A percentile compares a stretch with the other conserved stretches of the same genome.
Conservation (phyloP, 129 eudicot species). For the Pseudognaphalium luteoalbum region DNA sequence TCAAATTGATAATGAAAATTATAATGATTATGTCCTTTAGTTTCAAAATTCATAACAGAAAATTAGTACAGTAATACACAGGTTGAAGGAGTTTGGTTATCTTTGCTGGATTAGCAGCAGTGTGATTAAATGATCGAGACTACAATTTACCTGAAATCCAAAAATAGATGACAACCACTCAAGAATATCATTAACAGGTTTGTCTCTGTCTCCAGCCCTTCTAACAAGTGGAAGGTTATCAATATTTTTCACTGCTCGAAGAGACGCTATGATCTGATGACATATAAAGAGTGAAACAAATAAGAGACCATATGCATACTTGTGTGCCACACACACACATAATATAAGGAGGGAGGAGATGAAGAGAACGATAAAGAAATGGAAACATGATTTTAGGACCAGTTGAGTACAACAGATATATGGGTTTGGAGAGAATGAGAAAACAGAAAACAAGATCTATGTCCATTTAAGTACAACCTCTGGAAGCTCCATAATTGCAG, state of each 20-base stretch:
- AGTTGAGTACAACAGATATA: too few species aligned
- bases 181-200: slow-evolving; percentile 74
- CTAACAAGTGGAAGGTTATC: slow-evolving; percentile 68
- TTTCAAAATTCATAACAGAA: slow-evolving; percentile 16
- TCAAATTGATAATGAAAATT: background rate
- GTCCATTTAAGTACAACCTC: slow-evolving; percentile 58
- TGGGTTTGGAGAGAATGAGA: background rate
- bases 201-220: slow-evolving; percentile 65
- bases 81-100: slow-evolving; percentile 11
- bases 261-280: slow-evolving; percentile 74
- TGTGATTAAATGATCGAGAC: slow-evolving; percentile 7
- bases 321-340: slow-evolving; percentile 1
- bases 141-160: slow-evolving; percentile 84
- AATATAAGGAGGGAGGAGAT: background rate
- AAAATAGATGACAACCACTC: slow-evolving; percentile 93
- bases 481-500: slow-evolving; percentile 94
- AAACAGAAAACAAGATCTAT: background rate
- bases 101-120: slow-evolving; percentile 17
- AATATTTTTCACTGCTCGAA: slow-evolving; percentile 57
- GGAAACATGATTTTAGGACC: background rate
- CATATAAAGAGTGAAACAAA: slow-evolving; percentile 17
- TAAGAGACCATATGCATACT: slow-evolving; percentile 12
- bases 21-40: slow-evolving; percentile 20
- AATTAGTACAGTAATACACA: slow-evolving; percentile 10
- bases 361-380: background rate